Base-by-base conservation (phyloP, 83 land plant species). In the Picea engelmannii region DNA sequence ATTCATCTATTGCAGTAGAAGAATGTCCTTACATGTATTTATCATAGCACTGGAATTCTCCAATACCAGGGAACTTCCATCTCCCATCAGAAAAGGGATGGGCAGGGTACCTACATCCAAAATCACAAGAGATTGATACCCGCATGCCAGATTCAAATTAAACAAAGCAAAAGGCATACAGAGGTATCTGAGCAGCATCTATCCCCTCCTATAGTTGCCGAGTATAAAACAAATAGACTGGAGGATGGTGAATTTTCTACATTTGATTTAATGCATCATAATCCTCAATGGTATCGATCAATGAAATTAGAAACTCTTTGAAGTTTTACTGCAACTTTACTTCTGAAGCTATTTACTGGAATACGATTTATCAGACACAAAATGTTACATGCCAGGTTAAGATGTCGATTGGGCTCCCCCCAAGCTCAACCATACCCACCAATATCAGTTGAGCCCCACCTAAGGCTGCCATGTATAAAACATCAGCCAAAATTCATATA, bases 11-110 rank as follows among this genome's bases (percentile, higher is more conserved):
- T 62, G 62, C 6, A 16, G 70, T n/a, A 79, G 18, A 65, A 38
- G 20, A 79, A 79, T 63, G 44, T 65, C 16, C 81, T 73, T 61
- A 86, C 87, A 82, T 83, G 74, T 82, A 88, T 42, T 89, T 89
- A 63, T 89, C 91, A 84, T 89, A 86, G 63, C 91, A 89, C 82
- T 89, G 91, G 59, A 89, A 89, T 82, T 89, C 91, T 58, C 91
- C 91, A 81, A 89, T 86, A 13, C 91, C 89, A 21, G 91, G 90
- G 68, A 86, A 88, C 52, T 47, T 83, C 90, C 89, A 88, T 64
- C 88, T 87, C 20, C 90, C 90, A 84, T 88, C 89, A 42, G 27
- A 58, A 60, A 63, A 76, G 35, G 89, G 89, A 84, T 88, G 88
- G 6, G 85, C 83, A 66, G 90, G 90, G 79, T 88, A 88, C 77